Evolutionary conservation across 2,329 filamentous ascomycete genomes (phyloP), one percentile per base, ranked within the genome.

Genomic region (Talaromyces marneffei): DNA sequence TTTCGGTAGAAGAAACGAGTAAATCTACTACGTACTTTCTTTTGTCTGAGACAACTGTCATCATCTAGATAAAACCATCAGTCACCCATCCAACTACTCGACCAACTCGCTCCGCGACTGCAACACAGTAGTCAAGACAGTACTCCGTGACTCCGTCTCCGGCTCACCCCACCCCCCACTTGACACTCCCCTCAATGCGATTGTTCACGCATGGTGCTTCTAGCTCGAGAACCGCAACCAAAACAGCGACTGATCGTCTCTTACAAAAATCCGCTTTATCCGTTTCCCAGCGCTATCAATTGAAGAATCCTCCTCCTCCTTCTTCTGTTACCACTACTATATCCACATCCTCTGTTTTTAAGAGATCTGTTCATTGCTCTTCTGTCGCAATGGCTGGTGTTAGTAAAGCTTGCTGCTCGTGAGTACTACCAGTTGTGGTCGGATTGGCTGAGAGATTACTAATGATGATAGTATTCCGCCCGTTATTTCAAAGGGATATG

Each of bases 361-460:
- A 25, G 4, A 50, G 42, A n/a, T 9, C 31, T 27, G 50, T 50
- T 16, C 68, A 71, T 58, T 68, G 63, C 61, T 68, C 67, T 20
- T 66, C 68, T 50, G 50, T 64, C 61, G 60, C 60, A 60, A 77
- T 77, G 76, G 72, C 75, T 61, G 70, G 74, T 66, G 70, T 77
- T 63, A 78, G 74, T 68, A 75, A 78, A 68, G 76, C 76, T 33
- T 78, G 76, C 58, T 78, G 76, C 74, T 77, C 74, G 76, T 78
- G 66, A 44, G 61, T 57, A 39, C 14, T n/a, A n/a, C 44, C 39
- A 7, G 5, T 5, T 27, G 27, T 25, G 48, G 25, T 2, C 48
- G 14, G 1, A 2, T 59, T 44, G 39, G 58, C 59, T 60, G 65
- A 56, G n/a, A 25, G 25, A 20, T 57, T 25, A 35, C 54, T 62